A percentile compares a stretch with the other conserved stretches of the same genome.
These are phyloP conservation scores for Suillus subaureus DNA, from an alignment of 768 basidiomycete genomes.

Conservation along the genomic window DNA sequence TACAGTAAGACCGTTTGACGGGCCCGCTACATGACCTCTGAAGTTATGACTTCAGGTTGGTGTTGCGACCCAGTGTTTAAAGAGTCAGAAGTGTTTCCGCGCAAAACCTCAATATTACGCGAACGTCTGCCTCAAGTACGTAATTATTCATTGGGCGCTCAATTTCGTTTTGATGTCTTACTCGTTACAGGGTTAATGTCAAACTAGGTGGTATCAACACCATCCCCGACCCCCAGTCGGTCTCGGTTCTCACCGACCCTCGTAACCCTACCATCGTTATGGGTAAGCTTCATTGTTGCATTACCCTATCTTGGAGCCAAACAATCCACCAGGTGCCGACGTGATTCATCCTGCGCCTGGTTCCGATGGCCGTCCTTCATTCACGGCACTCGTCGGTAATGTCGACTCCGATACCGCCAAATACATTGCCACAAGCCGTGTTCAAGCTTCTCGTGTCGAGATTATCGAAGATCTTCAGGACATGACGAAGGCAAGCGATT, in stretches of 20 bases:
- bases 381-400: conserved; percentile 78
- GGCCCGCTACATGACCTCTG: background rate
- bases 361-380: conserved; percentile 77
- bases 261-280: conserved; percentile 78
- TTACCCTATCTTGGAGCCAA: background rate
- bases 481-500: conserved; percentile 57
- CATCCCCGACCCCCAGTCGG: conserved; percentile 69
- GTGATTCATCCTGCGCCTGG: conserved; percentile 85
- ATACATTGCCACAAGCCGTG: conserved; percentile 62
- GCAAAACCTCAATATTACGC: conserved; percentile 81
- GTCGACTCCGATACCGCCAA: conserved; percentile 78
- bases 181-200: conserved; percentile 65
- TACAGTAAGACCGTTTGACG: conserved; percentile 36
- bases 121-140: conserved; percentile 79
- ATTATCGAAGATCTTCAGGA: conserved; percentile 71
- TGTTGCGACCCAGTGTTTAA: conserved; percentile 80
- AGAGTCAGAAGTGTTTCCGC: conserved; percentile 60
- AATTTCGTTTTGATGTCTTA: conserved; percentile 1
- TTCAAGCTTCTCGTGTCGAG: conserved; percentile 70
- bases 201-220: conserved; percentile 85
- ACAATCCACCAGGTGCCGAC: conserved; percentile 59
- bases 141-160: conserved; percentile 8
- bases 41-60: conserved; percentile 48
- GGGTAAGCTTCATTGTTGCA: conserved; percentile 44
- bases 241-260: conserved; percentile 66